A percentile compares a stretch with the other conserved stretches of the same genome.
phyloP scores from a whole-genome alignment of 192 early-diverging fungal species.

The Entomortierella beljakovae region DNA sequence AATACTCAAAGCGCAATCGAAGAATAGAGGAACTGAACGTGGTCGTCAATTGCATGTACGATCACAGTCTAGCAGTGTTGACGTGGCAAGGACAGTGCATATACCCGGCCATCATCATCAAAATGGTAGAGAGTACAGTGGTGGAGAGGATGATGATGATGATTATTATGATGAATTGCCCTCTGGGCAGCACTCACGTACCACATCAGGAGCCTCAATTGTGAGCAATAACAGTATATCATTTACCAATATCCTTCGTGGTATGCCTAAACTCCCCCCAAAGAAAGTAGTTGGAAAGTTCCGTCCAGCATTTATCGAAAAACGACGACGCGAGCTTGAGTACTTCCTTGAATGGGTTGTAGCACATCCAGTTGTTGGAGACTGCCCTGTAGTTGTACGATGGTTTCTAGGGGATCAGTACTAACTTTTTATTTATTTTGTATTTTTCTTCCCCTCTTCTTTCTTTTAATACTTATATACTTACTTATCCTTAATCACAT shows the following conservation, averaged over 20 bases:
- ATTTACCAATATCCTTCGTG: constrained; percentile 15
- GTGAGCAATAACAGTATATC: not conserved
- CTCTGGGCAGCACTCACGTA: constrained; percentile 4
- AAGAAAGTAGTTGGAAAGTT: constrained; percentile 65
- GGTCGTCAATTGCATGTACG: not conserved
- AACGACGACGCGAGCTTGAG: constrained; percentile 60
- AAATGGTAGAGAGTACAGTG: not conserved
- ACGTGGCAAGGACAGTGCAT: not conserved
- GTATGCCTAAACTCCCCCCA: constrained; percentile 62
- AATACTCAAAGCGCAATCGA: constrained; percentile 8
- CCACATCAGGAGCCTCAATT: not conserved
- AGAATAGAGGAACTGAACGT: not conserved
- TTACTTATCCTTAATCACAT: not conserved
- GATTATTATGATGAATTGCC: not conserved
- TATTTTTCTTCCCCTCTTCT: not conserved
- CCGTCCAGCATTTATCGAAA: constrained; percentile 62
- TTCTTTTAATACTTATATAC: not conserved
- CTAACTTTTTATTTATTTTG: not conserved
- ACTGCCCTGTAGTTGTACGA: constrained; percentile 58
- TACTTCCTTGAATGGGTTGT: constrained; percentile 67
- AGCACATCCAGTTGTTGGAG: constrained; percentile 60
- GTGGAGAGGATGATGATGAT: constrained; percentile 24
- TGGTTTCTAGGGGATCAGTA: constrained; percentile 50
- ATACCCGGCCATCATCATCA: not conserved
- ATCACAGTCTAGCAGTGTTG: not conserved